Base-by-base conservation (phyloP, 148 eudicot genomes). In the Polygonum maritimum region DNA sequence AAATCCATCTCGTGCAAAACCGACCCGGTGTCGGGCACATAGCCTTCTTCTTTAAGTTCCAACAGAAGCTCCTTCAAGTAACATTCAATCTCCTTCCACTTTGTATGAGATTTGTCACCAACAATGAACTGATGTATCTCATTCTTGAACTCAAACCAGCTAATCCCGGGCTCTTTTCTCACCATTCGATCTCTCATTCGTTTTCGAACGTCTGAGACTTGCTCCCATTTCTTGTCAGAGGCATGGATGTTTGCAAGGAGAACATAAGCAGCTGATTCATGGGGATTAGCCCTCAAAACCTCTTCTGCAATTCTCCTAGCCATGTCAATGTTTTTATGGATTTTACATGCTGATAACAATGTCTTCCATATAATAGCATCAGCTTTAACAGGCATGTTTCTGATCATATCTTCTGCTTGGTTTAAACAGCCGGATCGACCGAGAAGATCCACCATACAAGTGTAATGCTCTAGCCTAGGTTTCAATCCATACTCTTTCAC, bases 281-380 rank as follows among this genome's bases (percentile, higher is more conserved):
- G 82, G 74, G 94, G 90, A 76, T 91, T 85, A 21, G 86, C 69
- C 63, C 79, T 83, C 41, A 87, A 52, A 35, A 91, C 84, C 78
- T 93, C 94, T 83, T 87, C 84, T 0, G 94, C 88, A 16, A 91
- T 83, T 65, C 84, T 80, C 72, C 77, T 78, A 3, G 97, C 92
- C 88, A 87, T 86, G 57, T 88, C 91, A 0, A 88, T 80, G 16
- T 89, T 88, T 77, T 86, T 89, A 76, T 93, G 88, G 45, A 75
- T 87, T 85, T 88, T 93, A 81, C 98, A 91, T 16, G 92, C 92
- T 36, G 97, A 88, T 78, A 93, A 80, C 76, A 93, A 71, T 33
- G 94, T 90, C 79, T 91, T 93, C 98, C 98, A 93, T 76, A 87
- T 91, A 16, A 93, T 78, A 69, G 87, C 78, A 80, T 93, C 98